Base-by-base conservation (phyloP, 2,329 filamentous ascomycete species). In the Trichoderma harzianum region DNA sequence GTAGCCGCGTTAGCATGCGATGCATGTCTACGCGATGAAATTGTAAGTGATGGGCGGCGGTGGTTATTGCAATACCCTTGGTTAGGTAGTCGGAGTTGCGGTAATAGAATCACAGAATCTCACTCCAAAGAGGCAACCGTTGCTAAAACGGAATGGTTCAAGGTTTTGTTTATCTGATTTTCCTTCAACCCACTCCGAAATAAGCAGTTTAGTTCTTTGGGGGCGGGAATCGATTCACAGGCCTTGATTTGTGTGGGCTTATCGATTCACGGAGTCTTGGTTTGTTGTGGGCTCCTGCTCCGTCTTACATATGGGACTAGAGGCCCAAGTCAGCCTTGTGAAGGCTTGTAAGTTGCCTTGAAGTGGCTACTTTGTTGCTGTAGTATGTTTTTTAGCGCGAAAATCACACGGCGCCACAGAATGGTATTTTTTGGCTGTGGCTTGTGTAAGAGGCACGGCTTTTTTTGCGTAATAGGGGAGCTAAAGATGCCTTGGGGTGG, bases 311-410 rank as follows among this genome's bases (percentile, higher is more conserved):
- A 7, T 36, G 3, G 30, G 32, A 28, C 21, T 61, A 61, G 18
- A 34, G 51, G 64, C n/a, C n/a, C 47, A 14, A 67, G 64, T 67
- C 64, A 67, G 64, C 64, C 64, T 67, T 67, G 64, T 67, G 21
- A 67, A 18, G 53, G 53, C n/a, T 18, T 30, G 53, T 57, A 57
- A 67, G 51, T 67, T 67, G 64, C 64, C 64, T 67, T 28, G 47
- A 12, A 28, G 47, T 28, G 51, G 47, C 32, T 21, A 43, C 18
- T n/a, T 32, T 58, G 16, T 39, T 39, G 26, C 61, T 28, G 47
- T 47, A 34, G 34, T 34, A 34, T 34, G 39, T 18, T 47, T 47
- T n/a, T 47, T 51, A 21, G 47, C 1, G 47, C 47, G n/a, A 51
- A 11, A 51, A 51, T 21, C 47, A 24, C 5, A 51, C 10, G 51